Conservation (phyloP, 495 filamentous ascomycete genomes). For the Annulohypoxylon bovei region DNA sequence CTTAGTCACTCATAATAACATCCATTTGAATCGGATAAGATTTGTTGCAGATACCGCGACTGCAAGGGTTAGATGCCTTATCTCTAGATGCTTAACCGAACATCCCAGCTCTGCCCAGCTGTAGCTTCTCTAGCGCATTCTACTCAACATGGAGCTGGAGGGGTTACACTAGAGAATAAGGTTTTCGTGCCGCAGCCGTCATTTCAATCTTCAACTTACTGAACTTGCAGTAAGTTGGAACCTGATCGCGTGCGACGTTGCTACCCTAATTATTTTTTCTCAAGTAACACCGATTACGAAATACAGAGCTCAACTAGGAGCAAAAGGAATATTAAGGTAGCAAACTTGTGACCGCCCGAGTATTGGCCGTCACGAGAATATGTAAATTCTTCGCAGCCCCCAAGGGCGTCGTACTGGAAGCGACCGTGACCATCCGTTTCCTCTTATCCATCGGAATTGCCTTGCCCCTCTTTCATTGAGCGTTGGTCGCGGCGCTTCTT, state of each 20-base stretch:
- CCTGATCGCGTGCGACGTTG: slow-evolving; percentile 5
- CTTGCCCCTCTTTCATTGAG: neutral
- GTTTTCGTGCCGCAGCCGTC: slow-evolving; percentile 22
- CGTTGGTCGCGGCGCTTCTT: neutral
- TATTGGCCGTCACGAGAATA: slow-evolving; percentile 17
- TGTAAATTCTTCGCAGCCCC: neutral
- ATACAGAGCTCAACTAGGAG: no score
- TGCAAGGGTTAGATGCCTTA: neutral
- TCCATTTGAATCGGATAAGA: slow-evolving; percentile 15
- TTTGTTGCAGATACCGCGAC: slow-evolving; percentile 28
- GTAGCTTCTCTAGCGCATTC: neutral
- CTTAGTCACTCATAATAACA: slow-evolving; percentile 14
- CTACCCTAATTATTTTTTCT: slow-evolving; percentile 7
- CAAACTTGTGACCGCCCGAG: slow-evolving; percentile 19
- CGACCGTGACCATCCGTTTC: no score
- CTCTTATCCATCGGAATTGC: neutral
- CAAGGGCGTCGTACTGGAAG: no score
- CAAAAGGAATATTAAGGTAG: neutral
- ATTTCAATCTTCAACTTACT: slow-evolving; percentile 10
- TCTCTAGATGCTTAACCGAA: neutral
- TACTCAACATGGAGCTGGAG: neutral
- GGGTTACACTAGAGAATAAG: slow-evolving; percentile 30
- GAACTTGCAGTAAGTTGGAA: neutral
- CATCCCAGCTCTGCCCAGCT: neutral
- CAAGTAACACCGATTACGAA: no score